Evolutionary conservation across 2,329 filamentous ascomycete species (phyloP).

Genomic region (Arthrinium puccinioides): DNA sequence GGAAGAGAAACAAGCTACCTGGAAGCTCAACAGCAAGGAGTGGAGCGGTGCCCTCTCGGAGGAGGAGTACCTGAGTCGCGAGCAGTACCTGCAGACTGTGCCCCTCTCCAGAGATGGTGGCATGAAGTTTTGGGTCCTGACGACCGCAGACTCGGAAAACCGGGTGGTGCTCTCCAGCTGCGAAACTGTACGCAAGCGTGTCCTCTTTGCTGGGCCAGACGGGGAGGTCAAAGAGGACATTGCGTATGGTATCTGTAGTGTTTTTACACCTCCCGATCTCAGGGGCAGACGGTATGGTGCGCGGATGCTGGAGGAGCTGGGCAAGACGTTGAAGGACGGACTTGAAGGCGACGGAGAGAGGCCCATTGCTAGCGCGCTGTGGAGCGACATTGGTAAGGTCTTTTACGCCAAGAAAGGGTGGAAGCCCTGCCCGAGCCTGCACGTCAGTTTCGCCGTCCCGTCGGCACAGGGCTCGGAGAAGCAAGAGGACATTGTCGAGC

Average conservation of each 20-base stretch:
- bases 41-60: conserved; percentile 53
- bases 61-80: conserved; percentile 51
- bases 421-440: conserved; percentile 65
- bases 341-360: conserved; percentile 13
- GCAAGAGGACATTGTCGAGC: conserved; percentile 20
- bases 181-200: conserved; percentile 56
- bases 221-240: conserved; percentile 44
- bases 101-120: conserved; percentile 52
- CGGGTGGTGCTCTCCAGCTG: conserved; percentile 55
- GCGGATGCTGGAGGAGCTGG: conserved; percentile 65
- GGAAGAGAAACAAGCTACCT: conserved; percentile 46
- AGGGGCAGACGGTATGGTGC: conserved; percentile 70
- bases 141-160: conserved; percentile 27
- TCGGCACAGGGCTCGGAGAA: conserved; percentile 11
- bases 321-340: conserved; percentile 12
- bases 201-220: conserved; percentile 34
- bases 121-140: conserved; percentile 58
- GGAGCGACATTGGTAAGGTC: conserved; percentile 76
- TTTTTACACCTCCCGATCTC: conserved; percentile 64
- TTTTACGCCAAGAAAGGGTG: conserved; percentile 78
- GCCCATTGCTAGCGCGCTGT: conserved; percentile 67
- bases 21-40: conserved; percentile 44
- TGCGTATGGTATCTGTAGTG: conserved; percentile 70
- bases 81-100: conserved; percentile 47
- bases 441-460: conserved; percentile 54